Conservation (phyloP, 129 eudicot species). For the Smallanthus sonchifolius region DNA sequence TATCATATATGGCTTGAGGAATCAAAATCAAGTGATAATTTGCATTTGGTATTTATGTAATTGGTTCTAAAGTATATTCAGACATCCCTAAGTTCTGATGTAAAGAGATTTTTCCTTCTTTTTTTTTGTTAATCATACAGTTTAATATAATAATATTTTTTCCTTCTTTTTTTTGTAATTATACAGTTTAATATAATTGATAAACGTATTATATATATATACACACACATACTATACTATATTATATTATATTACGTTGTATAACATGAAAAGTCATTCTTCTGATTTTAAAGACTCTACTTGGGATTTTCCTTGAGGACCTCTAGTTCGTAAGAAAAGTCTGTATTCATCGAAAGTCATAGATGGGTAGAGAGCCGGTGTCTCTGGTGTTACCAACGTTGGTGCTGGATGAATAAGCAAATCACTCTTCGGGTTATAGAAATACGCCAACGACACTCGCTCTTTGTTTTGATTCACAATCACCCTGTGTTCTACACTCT, state of each 20-base stretch:
- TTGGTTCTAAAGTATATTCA: no score
- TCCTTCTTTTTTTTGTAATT: no score
- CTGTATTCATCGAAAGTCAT: conserved; percentile 85
- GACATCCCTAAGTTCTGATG: no score
- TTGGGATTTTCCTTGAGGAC: conserved; percentile 82
- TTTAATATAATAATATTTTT: no score
- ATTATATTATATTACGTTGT: not conserved
- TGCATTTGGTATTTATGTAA: no score
- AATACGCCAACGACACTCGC: conserved; percentile 71
- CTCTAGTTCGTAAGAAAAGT: conserved; percentile 61
- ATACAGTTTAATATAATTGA: no score
- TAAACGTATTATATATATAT: not conserved
- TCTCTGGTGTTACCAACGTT: conserved; percentile 47
- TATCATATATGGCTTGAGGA: no score
- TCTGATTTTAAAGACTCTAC: conserved; percentile 55
- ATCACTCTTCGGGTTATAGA: conserved; percentile 75
- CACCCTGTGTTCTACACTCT: conserved; percentile 85
- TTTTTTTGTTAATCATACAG: no score
- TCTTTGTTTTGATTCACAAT: conserved; percentile 61
- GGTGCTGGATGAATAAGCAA: conserved; percentile 53
- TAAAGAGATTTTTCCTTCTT: no score
- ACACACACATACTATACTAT: no score
- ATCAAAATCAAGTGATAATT: no score
- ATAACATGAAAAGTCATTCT: conserved; percentile 16
- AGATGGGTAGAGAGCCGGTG: conserved; percentile 59